Percentiles rank a stretch among this genome's conserved stretches.
These are phyloP conservation scores for Paramecium pentaurelia DNA, from an alignment of 73 alveolate genomes.

Conservation along the genomic window DNA sequence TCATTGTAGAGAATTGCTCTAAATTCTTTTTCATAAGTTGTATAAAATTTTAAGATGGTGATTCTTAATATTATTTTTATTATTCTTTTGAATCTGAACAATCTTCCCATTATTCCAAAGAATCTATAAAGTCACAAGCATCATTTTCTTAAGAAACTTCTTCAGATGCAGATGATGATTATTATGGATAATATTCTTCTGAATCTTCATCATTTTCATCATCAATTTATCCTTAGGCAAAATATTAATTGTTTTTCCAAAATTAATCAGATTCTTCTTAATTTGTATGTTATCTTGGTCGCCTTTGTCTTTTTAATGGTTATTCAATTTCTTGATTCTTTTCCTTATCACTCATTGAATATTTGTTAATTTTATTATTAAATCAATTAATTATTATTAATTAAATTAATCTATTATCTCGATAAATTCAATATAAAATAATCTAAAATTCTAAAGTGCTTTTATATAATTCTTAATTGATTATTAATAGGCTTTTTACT, in stretches of 20 bases:
- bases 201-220: slow-evolving; percentile 39
- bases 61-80: not conserved
- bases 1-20: not conserved
- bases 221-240: not conserved
- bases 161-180: not conserved
- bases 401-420: not conserved
- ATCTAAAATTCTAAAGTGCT: not conserved
- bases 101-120: slow-evolving; percentile 37
- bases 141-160: not conserved
- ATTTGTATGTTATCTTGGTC: slow-evolving; percentile 9
- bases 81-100: not conserved
- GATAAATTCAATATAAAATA: not conserved
- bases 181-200: not conserved
- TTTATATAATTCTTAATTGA: too few relatives aligned
- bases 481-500: not conserved
- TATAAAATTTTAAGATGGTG: not conserved
- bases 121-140: not conserved
- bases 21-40: not conserved
- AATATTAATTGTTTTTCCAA: slow-evolving; percentile 7
- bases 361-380: not conserved
- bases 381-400: not conserved
- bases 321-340: not conserved
- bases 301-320: not conserved
- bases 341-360: not conserved
- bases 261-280: not conserved